Percentiles rank a stretch among this genome's conserved stretches.
These are phyloP conservation scores for Fraxinus pennsylvanica DNA, from an alignment of 257 asterid species.

Conservation along the genomic window DNA sequence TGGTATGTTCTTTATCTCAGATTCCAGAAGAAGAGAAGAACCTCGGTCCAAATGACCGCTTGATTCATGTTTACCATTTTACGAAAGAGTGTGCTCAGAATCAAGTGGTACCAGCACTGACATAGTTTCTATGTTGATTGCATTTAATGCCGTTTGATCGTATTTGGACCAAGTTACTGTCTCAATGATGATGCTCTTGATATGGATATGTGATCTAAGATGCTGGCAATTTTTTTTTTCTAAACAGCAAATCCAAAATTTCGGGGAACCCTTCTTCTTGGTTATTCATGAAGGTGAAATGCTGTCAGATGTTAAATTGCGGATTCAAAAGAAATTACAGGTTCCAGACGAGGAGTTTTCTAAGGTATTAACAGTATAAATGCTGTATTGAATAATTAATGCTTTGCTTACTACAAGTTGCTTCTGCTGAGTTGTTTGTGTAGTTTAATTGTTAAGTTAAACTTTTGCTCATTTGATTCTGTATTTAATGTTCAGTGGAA, in stretches of 20 bases:
- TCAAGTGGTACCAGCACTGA: constrained; percentile 43
- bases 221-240: constrained; percentile 3
- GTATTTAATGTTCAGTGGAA: constrained; percentile 50
- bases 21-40: constrained; percentile 52
- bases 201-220: neutral
- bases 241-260: constrained; percentile 52
- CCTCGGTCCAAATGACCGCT: constrained; percentile 39
- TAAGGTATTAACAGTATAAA: constrained; percentile 30
- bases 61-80: constrained; percentile 64
- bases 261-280: constrained; percentile 60
- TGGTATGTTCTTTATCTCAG: constrained; percentile 26
- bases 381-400: neutral
- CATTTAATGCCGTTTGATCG: neutral
- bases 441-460: neutral
- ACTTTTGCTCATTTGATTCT: constrained; percentile 16
- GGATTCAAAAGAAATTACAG: constrained; percentile 51
- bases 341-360: constrained; percentile 61
- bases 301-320: constrained; percentile 46
- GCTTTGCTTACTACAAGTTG: neutral
- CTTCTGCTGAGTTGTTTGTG: neutral
- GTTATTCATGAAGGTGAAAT: constrained; percentile 51
- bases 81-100: constrained; percentile 50
- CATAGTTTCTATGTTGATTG: neutral
- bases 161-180: neutral
- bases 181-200: constrained; percentile 11